Conservation (phyloP, 1,139 yeast genomes). For the Nakaseomyces delphensis region DNA sequence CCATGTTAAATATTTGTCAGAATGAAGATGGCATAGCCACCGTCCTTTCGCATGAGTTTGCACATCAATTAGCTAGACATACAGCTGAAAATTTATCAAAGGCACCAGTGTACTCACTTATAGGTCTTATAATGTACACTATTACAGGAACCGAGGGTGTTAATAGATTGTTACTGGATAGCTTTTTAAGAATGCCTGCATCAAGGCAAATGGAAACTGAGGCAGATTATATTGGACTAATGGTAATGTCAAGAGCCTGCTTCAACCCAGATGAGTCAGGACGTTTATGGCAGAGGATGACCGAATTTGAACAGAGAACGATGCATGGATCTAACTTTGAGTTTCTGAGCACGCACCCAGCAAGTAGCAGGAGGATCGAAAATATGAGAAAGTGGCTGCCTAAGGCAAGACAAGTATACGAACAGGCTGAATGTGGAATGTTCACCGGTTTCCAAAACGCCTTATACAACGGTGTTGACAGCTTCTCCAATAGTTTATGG, state of each 20-base stretch:
- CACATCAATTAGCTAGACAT: slow-evolving; percentile 90
- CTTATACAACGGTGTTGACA: slow-evolving; percentile 9
- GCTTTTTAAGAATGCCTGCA: slow-evolving; percentile 68
- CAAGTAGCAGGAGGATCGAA: slow-evolving; percentile 59
- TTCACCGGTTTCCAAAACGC: slow-evolving; percentile 14
- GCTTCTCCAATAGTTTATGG: slow-evolving; percentile 6
- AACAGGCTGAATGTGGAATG: slow-evolving; percentile 26
- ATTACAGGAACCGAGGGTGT: slow-evolving; percentile 46
- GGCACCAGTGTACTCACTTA: slow-evolving; percentile 48
- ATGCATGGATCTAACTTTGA: slow-evolving; percentile 40
- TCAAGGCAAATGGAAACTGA: slow-evolving; percentile 91
- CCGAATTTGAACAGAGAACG: slow-evolving; percentile 41
- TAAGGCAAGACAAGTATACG: slow-evolving; percentile 40
- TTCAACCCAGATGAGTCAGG: slow-evolving; percentile 68
- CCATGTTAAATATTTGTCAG: slow-evolving; percentile 67
- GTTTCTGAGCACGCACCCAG: slow-evolving; percentile 84
- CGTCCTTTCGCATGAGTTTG: slow-evolving; percentile 83
- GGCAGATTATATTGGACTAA: slow-evolving; percentile 89
- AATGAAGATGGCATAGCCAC: slow-evolving; percentile 92
- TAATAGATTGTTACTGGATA: slow-evolving; percentile 47
- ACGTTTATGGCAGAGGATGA: slow-evolving; percentile 77
- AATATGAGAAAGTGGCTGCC: slow-evolving; percentile 70
- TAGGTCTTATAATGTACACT: slow-evolving; percentile 44
- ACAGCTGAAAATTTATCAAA: slow-evolving; percentile 70
- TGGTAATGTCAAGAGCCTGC: slow-evolving; percentile 86